Evolutionary conservation across 768 basidiomycete genomes (phyloP), one percentile per base, ranked within the genome.

Genomic region (Sarcodon sp.): DNA sequence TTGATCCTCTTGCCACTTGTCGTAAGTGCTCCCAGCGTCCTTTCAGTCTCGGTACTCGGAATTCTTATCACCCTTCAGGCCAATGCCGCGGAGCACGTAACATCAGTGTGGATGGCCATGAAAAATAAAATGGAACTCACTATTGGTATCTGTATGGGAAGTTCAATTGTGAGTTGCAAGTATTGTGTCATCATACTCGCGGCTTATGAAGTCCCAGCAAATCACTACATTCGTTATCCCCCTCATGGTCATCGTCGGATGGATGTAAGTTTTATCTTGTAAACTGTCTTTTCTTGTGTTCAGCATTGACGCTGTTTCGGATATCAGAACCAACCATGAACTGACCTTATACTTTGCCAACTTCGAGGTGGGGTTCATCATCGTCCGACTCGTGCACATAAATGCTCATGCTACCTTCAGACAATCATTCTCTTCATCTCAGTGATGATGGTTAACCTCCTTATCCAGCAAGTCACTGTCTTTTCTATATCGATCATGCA

Each of bases 1-100:
- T 62, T 92, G 11, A 87, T 93, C 54, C 68, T 96, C 32, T 67
- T 96, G 4, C 90, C 91, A 3, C 81, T 96, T 45, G 91, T 93
- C 39, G 87, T 83, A 60, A 49, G 79, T 69, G 16, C n/a, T 7
- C 32, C 6, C 44, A 21, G 6, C 15, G 37, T 7, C 35, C 7
- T 6, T 32, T n/a, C 9, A 43, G 18, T 11, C 15, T 37, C 48
- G 48, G n/a, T 41, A n/a, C 8, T 31, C 7, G 5, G 1, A 9
- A 35, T 48, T 18, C 41, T 13, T 47, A 38, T 27, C 21, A 4
- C 21, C n/a, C 21, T 47, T 7, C 48, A 83, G 82, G 77, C 81
- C 0, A 88, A 87, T 59, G 83, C 85, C 13, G 86, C 87, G 13
- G 91, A 94, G 63, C 90, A 96, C 60, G 77, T 79, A 39, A 85